Conservation (phyloP, 257 asterid species). For the Petrea volubilis region DNA sequence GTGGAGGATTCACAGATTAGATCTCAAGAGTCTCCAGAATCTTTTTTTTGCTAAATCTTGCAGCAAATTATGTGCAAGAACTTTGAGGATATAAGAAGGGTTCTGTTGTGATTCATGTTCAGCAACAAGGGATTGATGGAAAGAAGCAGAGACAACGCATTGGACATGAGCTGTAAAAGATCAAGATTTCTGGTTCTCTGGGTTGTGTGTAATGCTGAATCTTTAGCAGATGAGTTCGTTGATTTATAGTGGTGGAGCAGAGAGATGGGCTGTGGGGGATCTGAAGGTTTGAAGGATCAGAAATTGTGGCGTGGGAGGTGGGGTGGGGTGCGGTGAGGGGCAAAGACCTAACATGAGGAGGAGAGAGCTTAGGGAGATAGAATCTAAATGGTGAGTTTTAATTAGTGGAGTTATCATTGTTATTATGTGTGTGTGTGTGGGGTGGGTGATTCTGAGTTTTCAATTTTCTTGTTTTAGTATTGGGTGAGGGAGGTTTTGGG, state of each 20-base stretch:
- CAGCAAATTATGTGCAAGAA: constrained; percentile 47
- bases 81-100: constrained; percentile 54
- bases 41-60: constrained; percentile 23
- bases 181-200: constrained; percentile 1
- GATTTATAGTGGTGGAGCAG: constrained; percentile 8
- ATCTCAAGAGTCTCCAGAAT: constrained; percentile 10
- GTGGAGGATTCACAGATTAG: background rate
- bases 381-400: background rate
- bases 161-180: constrained; percentile 15
- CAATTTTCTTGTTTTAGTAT: constrained; percentile 10
- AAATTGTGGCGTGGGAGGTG: background rate
- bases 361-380: background rate
- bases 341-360: background rate
- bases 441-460: constrained; percentile 16
- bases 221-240: background rate
- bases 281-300: background rate
- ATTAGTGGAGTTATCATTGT: background rate
- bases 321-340: background rate
- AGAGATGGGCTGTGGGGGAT: constrained; percentile 1
- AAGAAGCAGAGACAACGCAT: constrained; percentile 21
- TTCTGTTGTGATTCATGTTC: constrained; percentile 51
- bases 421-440: background rate
- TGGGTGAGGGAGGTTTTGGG: background rate
- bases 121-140: constrained; percentile 12
- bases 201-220: background rate